Evolutionary conservation across 2,329 filamentous ascomycete species (phyloP).

Genomic region (Macrophomina phaseolina): DNA sequence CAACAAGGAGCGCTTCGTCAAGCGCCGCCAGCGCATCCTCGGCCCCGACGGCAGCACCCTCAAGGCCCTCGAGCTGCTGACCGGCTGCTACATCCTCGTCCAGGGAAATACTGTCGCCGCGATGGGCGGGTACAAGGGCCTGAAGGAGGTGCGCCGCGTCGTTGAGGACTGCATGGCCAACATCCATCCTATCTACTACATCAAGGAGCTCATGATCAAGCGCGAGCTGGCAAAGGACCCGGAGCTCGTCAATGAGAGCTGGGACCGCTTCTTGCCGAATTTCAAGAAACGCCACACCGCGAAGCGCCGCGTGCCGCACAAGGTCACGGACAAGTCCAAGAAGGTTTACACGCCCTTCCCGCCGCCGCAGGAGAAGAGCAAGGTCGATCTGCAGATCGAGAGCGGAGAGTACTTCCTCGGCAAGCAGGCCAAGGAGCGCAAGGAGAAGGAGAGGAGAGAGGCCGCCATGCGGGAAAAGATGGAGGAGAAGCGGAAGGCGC

Average conservation of each 20-base stretch:
- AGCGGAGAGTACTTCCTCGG: slow-evolving; percentile 95
- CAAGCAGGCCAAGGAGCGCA: slow-evolving; percentile 89
- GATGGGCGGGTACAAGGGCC: slow-evolving; percentile 90
- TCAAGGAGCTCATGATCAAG: slow-evolving; percentile 96
- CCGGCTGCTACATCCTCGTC: slow-evolving; percentile 89
- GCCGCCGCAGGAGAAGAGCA: slow-evolving; percentile 96
- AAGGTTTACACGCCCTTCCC: slow-evolving; percentile 98
- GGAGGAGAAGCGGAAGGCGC: slow-evolving; percentile 83
- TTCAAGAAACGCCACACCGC: slow-evolving; percentile 93
- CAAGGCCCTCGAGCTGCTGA: slow-evolving; percentile 92
- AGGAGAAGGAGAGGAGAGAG: slow-evolving; percentile 76
- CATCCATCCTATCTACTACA: slow-evolving; percentile 86
- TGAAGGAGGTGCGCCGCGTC: slow-evolving; percentile 89
- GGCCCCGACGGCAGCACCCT: slow-evolving; percentile 90
- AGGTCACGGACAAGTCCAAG: slow-evolving; percentile 90
- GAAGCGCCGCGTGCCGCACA: slow-evolving; percentile 80
- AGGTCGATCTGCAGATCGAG: slow-evolving; percentile 97
- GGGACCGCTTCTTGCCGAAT: slow-evolving; percentile 95
- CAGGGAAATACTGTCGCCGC: slow-evolving; percentile 93
- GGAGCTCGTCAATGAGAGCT: slow-evolving; percentile 83
- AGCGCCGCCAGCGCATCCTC: slow-evolving; percentile 88
- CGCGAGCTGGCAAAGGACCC: slow-evolving; percentile 89
- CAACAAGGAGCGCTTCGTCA: slow-evolving; percentile 95
- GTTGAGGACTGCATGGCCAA: slow-evolving; percentile 98
- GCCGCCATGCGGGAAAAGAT: slow-evolving; percentile 88